These are phyloP conservation scores for Amanita phalloides DNA, from an alignment of 768 basidiomycete genomes.

Conservation along the genomic window DNA sequence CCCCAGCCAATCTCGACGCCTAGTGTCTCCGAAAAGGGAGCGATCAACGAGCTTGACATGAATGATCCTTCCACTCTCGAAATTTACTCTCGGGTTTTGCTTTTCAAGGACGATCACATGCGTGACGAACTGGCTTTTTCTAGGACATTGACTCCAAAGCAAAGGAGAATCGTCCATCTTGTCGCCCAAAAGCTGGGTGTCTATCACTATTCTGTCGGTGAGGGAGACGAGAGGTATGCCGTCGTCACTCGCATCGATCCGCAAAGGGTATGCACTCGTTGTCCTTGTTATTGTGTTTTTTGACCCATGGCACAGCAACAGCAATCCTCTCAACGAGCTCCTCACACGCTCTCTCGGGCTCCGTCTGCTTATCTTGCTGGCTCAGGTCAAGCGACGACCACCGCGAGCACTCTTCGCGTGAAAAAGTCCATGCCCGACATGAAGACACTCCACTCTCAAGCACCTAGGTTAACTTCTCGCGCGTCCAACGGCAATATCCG, in stretches of 20 bases:
- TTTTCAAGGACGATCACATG: constrained; percentile 98
- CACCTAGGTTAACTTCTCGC: constrained; percentile 69
- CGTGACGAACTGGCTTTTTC: constrained; percentile 96
- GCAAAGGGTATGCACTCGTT: constrained; percentile 46
- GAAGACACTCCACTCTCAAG: constrained; percentile 74
- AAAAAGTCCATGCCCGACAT: constrained; percentile 99
- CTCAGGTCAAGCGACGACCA: constrained; percentile 27
- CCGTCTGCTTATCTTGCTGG: constrained; percentile 73
- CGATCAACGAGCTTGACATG: constrained; percentile 74
- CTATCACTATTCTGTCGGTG: constrained; percentile 88
- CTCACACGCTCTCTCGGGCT: constrained; percentile 67
- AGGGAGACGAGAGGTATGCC: constrained; percentile 87
- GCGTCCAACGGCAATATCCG: constrained; percentile 86
- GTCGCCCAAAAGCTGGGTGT: constrained; percentile 96
- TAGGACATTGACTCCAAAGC: constrained; percentile 72
- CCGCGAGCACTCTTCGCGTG: constrained; percentile 57
- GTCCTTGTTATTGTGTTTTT: constrained; percentile 3
- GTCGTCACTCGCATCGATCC: constrained; percentile 90
- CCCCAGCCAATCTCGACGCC: constrained; percentile 50
- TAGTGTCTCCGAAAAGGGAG: constrained; percentile 53
- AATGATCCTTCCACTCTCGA: constrained; percentile 95
- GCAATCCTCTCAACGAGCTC: constrained; percentile 34
- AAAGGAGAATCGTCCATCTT: constrained; percentile 87
- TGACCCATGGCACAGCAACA: constrained; percentile 21
- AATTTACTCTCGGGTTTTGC: constrained; percentile 90